Conservation (phyloP, 2,329 filamentous ascomycete species). For the Colletotrichum navitas region DNA sequence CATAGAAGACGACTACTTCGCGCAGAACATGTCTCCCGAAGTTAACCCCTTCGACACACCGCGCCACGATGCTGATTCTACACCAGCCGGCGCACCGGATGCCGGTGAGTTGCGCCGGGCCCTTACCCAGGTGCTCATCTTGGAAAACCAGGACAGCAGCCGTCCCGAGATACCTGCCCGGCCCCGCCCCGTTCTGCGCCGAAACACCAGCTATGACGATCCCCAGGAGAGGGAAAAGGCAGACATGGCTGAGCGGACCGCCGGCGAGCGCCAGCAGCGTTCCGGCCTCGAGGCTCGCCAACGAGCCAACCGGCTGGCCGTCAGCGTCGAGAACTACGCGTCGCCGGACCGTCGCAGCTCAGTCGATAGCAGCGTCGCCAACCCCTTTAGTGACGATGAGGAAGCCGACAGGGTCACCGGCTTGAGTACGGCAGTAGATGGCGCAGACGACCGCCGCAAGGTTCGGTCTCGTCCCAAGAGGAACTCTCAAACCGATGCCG, state of each 20-base stretch:
- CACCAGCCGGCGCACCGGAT: slow-evolving; percentile 52
- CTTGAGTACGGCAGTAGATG: slow-evolving; percentile 24
- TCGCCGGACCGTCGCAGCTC: slow-evolving; percentile 45
- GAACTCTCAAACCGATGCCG: slow-evolving; percentile 46
- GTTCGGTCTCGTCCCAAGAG: slow-evolving; percentile 36
- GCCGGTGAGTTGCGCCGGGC: slow-evolving; percentile 55
- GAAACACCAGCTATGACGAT: slow-evolving; percentile 59
- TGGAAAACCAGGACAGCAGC: slow-evolving; percentile 45
- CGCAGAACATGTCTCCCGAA: slow-evolving; percentile 28
- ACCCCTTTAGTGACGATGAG: slow-evolving; percentile 36
- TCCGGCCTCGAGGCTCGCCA: slow-evolving; percentile 57
- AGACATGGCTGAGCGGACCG: slow-evolving; percentile 54
- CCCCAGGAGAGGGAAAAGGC: slow-evolving; percentile 56
- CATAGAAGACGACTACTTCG: slow-evolving; percentile 42
- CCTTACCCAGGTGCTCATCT: slow-evolving; percentile 54
- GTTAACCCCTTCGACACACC: slow-evolving; percentile 38
- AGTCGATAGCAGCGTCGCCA: slow-evolving; percentile 10
- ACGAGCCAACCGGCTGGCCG: slow-evolving; percentile 55
- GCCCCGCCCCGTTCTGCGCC: slow-evolving; percentile 56
- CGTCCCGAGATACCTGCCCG: slow-evolving; percentile 40
- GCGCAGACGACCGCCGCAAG: slow-evolving; percentile 8
- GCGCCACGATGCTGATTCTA: slow-evolving; percentile 36
- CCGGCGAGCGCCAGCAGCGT: slow-evolving; percentile 54
- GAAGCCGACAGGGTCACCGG: slow-evolving; percentile 15
- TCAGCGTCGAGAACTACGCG: slow-evolving; percentile 55